Evolutionary conservation across 495 filamentous ascomycete genomes (phyloP), one percentile per base, ranked within the genome.

Genomic region (Schizothecium vesticola): DNA sequence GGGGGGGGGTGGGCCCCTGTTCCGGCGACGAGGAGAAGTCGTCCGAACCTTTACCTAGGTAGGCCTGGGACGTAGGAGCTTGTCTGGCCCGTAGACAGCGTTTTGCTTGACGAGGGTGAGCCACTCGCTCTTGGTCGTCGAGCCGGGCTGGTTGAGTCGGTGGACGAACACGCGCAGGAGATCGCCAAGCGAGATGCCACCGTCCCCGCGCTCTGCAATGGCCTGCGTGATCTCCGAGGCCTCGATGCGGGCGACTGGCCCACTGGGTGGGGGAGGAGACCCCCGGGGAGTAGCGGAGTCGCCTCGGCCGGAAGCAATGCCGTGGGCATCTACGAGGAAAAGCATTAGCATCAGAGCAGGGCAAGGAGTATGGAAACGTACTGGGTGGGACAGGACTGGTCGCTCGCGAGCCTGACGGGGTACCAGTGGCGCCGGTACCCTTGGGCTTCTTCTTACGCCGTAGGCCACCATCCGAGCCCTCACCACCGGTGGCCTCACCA

Each of bases 401-500:
- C n/a, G 73, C 77, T 79, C 87, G 29, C 79, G 89, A 74, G 77
- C 87, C 73, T 71, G 86, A 71, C 74, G 82, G 73, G 77, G 88
- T 78, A 77, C 85, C 70, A 67, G 74, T 70, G 63, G 80, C 64
- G 24, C 72, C 72, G 19, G 70, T 64, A 11, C 62, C 70, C 77
- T 88, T 90, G 69, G 92, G 77, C 73, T 90, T 92, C 78, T 88
- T 89, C 71, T 86, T 86, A 77, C 75, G 66, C 72, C 88, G 89
- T 64, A 77, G 67, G 33, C 78, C 86, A 16, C 86, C 88, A 73
- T 94, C 91, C 33, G 89, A 92, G 77, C 88, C 88, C 77, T 95
- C 91, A 29, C 87, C 91, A 7, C 85, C 89, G 13, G 87, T 93
- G 61, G 83, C 87, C 71, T 97, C 94, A 28, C 87, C 86, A 66